A percentile compares a stretch with the other conserved stretches of the same genome.
Conservation (phyloP, 2,329 filamentous ascomycete genomes). For the Laburnicola sp. region DNA sequence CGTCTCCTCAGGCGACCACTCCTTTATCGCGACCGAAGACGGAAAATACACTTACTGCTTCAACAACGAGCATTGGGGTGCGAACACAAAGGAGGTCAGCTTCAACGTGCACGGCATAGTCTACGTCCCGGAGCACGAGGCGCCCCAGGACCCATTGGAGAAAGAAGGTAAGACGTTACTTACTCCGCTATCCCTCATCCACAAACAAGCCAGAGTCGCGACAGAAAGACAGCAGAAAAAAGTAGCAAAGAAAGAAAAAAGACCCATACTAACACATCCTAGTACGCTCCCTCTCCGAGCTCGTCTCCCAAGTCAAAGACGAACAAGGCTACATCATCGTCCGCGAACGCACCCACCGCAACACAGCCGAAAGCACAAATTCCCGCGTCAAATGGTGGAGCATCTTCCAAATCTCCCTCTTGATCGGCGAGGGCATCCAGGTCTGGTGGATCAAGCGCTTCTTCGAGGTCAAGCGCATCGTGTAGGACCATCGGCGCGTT, state of each 20-base stretch:
- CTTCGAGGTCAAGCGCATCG: slow-evolving; percentile 67
- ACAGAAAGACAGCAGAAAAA: neutral
- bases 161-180: slow-evolving; percentile 68
- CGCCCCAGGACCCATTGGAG: slow-evolving; percentile 84
- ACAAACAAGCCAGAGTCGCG: neutral
- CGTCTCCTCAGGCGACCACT: slow-evolving; percentile 88
- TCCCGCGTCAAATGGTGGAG: slow-evolving; percentile 99
- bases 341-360: slow-evolving; percentile 92
- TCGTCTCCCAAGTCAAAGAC: slow-evolving; percentile 91
- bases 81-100: slow-evolving; percentile 94
- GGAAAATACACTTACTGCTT: slow-evolving; percentile 97
- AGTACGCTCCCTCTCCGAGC: slow-evolving; percentile 83
- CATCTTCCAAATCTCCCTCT: slow-evolving; percentile 87
- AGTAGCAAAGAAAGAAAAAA: rapidly evolving
- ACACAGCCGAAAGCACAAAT: slow-evolving; percentile 99
- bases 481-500: slow-evolving; percentile 16
- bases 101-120: slow-evolving; percentile 99
- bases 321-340: slow-evolving; percentile 97
- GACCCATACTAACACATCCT: slow-evolving; percentile 20
- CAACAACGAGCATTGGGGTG: slow-evolving; percentile 97
- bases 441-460: slow-evolving; percentile 99
- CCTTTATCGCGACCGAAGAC: slow-evolving; percentile 81
- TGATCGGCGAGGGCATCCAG: slow-evolving; percentile 91
- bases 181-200: neutral
- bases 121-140: slow-evolving; percentile 88